These are phyloP conservation scores for Wilcoxina mikolae DNA, from an alignment of 495 filamentous ascomycete genomes.

Conservation along the genomic window DNA sequence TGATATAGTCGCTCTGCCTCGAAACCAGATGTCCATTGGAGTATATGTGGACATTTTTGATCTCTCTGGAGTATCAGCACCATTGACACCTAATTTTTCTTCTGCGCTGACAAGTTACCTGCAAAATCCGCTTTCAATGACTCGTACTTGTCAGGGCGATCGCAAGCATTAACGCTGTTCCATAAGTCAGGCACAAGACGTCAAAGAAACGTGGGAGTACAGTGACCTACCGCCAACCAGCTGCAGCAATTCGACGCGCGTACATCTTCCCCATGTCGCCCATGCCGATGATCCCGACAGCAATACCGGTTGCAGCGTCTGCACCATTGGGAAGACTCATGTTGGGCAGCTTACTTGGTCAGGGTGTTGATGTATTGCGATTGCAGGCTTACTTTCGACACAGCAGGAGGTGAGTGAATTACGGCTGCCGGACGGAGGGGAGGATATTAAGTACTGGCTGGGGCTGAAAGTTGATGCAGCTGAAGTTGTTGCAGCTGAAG, in stretches of 20 bases:
- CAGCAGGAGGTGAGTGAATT: no score
- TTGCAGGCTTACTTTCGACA: no score
- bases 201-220: neutral
- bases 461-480: no score
- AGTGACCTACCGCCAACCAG: constrained; percentile 79
- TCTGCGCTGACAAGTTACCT: constrained; percentile 33
- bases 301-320: neutral
- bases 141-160: constrained; percentile 70
- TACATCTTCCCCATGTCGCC: constrained; percentile 99
- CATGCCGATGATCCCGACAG: constrained; percentile 91
- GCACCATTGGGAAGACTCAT: no score
- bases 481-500: no score
- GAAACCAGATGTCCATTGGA: constrained; percentile 91
- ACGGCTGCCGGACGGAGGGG: no score
- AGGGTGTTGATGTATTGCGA: no score
- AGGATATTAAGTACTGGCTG: no score
- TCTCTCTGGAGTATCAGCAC: constrained; percentile 16
- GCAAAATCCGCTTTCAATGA: constrained; percentile 61
- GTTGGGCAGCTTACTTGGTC: no score
- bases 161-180: constrained; percentile 81
- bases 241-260: constrained; percentile 64
- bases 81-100: constrained; percentile 4
- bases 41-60: constrained; percentile 54
- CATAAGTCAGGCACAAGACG: neutral
- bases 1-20: constrained; percentile 85